A percentile compares a stretch with the other conserved stretches of the same genome.
These are phyloP conservation scores for Euphorbia peplus DNA, from an alignment of 345 rosid species.

Conservation along the genomic window DNA sequence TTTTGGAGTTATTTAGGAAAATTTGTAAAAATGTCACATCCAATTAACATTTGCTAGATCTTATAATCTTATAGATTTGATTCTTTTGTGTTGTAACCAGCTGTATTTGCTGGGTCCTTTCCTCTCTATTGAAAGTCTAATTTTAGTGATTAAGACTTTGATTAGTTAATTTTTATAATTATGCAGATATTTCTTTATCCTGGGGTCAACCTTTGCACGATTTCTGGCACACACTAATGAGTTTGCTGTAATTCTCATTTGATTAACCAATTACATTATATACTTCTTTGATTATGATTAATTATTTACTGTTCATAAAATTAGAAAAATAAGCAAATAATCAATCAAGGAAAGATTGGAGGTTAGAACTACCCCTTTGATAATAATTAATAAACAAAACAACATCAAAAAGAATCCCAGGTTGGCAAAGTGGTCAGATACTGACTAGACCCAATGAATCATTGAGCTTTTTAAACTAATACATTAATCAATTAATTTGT, in stretches of 20 bases:
- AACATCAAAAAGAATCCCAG: constrained; percentile 53
- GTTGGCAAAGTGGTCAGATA: constrained; percentile 56
- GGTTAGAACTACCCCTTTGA: constrained; percentile 32
- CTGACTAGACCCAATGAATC: constrained; percentile 55
- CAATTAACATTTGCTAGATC: constrained; percentile 32
- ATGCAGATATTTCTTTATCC: neutral
- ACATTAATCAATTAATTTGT: constrained; percentile 6
- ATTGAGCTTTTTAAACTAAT: constrained; percentile 25
- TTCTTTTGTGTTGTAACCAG: constrained; percentile 68
- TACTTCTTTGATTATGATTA: constrained; percentile 17
- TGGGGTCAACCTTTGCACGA: constrained; percentile 40
- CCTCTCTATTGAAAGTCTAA: constrained; percentile 34
- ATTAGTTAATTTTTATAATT: constrained; percentile 8
- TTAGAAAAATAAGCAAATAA: constrained; percentile 12
- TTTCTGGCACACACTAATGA: constrained; percentile 36
- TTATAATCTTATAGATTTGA: constrained; percentile 47
- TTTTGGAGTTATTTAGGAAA: neutral
- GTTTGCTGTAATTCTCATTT: constrained; percentile 29
- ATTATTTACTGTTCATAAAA: constrained; percentile 19
- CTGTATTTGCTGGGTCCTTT: constrained; percentile 48
- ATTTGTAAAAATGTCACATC: constrained; percentile 27
- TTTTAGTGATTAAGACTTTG: constrained; percentile 50
- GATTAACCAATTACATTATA: constrained; percentile 35
- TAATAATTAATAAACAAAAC: constrained; percentile 7
- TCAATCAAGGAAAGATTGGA: constrained; percentile 31